Evolutionary conservation across 768 basidiomycete species (phyloP).

Genomic region (Neoboletus brunneissimus): DNA sequence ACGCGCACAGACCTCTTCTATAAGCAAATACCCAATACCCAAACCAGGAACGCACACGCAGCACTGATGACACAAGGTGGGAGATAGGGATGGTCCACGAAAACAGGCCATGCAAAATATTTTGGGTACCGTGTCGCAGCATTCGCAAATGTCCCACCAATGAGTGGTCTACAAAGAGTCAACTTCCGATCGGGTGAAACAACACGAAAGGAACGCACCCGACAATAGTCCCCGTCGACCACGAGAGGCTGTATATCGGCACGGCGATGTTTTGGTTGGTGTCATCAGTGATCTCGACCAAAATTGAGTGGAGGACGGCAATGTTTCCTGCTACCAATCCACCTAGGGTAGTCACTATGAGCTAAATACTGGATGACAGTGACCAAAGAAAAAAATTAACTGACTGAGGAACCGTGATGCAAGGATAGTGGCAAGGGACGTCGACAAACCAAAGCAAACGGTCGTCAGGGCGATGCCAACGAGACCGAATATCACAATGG

Average conservation of each 20-base stretch:
- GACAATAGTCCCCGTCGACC: slow-evolving; percentile 2
- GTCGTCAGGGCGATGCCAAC: slow-evolving; percentile 4
- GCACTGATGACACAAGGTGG: slow-evolving; percentile 1
- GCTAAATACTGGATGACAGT: background rate
- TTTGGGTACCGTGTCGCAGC: slow-evolving; percentile 6
- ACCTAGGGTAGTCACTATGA: background rate
- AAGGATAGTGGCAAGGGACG: slow-evolving; percentile 5
- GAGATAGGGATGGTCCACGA: slow-evolving; percentile 9
- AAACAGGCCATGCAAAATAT: slow-evolving; percentile 7
- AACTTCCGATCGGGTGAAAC: background rate
- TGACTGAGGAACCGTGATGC: slow-evolving; percentile 6
- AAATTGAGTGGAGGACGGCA: slow-evolving; percentile 9
- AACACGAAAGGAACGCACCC: background rate
- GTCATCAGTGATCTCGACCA: slow-evolving; percentile 13
- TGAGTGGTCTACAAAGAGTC: slow-evolving; percentile 1
- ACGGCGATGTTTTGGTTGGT: slow-evolving; percentile 13
- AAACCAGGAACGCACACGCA: background rate
- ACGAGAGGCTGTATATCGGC: slow-evolving; percentile 10
- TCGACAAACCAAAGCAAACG: slow-evolving; percentile 8
- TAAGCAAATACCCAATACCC: background rate
- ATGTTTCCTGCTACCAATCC: slow-evolving; percentile 9
- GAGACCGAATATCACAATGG: slow-evolving; percentile 1
- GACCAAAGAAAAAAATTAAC: background rate
- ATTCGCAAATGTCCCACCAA: slow-evolving; percentile 10
- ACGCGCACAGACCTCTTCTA: slow-evolving; percentile 10